phyloP scores from a whole-genome alignment of 345 rosid genomes.

The Sisymbrium irio region DNA sequence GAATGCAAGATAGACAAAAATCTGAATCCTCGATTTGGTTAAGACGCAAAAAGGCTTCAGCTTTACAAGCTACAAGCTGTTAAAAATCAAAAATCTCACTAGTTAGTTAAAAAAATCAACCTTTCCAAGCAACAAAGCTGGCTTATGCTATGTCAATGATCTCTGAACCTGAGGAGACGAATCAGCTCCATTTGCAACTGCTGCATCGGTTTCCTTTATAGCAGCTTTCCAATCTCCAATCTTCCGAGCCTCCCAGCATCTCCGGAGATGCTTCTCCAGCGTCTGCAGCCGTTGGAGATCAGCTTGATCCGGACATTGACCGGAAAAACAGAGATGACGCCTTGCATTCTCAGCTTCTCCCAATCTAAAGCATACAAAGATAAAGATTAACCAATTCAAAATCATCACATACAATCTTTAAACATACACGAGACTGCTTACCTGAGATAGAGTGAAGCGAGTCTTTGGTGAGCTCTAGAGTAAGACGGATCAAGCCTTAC shows the following conservation, averaged over 20 bases:
- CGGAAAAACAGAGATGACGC: slow-evolving; percentile 55
- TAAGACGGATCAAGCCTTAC: slow-evolving; percentile 67
- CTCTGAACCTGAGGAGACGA: slow-evolving; percentile 76
- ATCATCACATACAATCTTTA: background rate
- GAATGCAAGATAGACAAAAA: slow-evolving; percentile 47
- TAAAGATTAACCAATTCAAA: background rate
- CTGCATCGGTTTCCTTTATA: slow-evolving; percentile 69
- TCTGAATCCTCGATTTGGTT: slow-evolving; percentile 73
- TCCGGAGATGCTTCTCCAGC: slow-evolving; percentile 73
- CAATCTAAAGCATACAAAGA: slow-evolving; percentile 50
- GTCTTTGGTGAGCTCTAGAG: slow-evolving; percentile 76
- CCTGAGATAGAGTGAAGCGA: slow-evolving; percentile 83
- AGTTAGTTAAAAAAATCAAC: slow-evolving; percentile 8
- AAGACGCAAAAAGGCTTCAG: slow-evolving; percentile 82
- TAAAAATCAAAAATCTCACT: slow-evolving; percentile 20
- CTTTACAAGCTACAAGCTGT: slow-evolving; percentile 87
- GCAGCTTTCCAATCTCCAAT: slow-evolving; percentile 74
- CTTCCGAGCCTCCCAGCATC: slow-evolving; percentile 72
- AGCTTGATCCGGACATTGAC: slow-evolving; percentile 64
- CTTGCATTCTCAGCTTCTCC: slow-evolving; percentile 75
- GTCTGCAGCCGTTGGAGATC: slow-evolving; percentile 70
- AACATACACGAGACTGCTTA: background rate
- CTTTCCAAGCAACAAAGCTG: background rate
- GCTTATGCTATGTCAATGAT: background rate
- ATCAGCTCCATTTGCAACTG: slow-evolving; percentile 74